Evolutionary conservation across 352 stramenopile species (phyloP), one percentile per base, ranked within the genome.

Genomic region (Phytophthora cajani): DNA sequence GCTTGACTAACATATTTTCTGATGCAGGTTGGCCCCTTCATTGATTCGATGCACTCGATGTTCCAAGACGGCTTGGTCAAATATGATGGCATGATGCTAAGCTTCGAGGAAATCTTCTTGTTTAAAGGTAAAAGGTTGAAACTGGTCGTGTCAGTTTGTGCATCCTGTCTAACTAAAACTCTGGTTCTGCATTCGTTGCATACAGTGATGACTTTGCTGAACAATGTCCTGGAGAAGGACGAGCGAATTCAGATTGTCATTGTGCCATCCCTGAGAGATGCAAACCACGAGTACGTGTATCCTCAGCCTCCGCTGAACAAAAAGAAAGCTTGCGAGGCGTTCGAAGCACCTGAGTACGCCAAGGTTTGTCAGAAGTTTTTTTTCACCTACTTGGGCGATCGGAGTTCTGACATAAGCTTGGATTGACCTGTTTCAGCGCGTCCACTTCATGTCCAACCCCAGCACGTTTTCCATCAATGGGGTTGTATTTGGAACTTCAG

Each of bases 381-480:
- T 46, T n/a, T 17, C 12, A 27, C 1, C 1, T 44, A 5, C 12
- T 44, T 17, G 38, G 17, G 4, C 38, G 12, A 44, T 44, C 38
- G 38, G 6, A 9, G 38, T 44, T 12, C 16, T 44, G 38, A n/a
- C 38, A 44, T 12, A 69, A 53, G 74, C 51, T 14, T 30, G 5
- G 42, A 32, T 58, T 52, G 11, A 2, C 61, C 1, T 52, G 23
- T 74, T 23, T n/a, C 63, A 93, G 78, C 88, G 97, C 21, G 87
- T 99, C 7, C 93, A 98, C 71, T 95, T 97, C 69, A 91, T 98
- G 70, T 89, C 97, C 1, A 99, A 99, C 72, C 97, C 97, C 8
- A 97, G 88, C 64, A 98, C 94, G 21, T 95, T 99, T 54, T 84
- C 87, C 56, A 93, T 99, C 64, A 99, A 99, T 71, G 97, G 94